A percentile compares a stretch with the other conserved stretches of the same genome.
phyloP scores from a whole-genome alignment of 768 basidiomycete species.

The Lentinula sp. region DNA sequence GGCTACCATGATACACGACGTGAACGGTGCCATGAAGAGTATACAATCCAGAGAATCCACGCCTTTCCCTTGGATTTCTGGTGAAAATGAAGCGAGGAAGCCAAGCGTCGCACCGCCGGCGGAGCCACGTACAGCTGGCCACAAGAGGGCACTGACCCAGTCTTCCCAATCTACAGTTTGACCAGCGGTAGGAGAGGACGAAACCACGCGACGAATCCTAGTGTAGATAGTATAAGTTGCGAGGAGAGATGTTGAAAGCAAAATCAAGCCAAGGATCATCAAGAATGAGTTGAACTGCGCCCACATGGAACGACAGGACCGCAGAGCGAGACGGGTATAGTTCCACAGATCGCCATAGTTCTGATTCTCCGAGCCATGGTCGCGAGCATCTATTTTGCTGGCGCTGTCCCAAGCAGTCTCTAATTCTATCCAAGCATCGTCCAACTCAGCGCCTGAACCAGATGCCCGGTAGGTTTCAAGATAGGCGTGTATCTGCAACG shows the following conservation, averaged over 20 bases:
- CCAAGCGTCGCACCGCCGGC: constrained; percentile 33
- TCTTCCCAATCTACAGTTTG: constrained; percentile 32
- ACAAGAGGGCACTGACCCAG: constrained; percentile 30
- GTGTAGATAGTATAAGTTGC: constrained; percentile 52
- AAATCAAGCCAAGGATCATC: constrained; percentile 66
- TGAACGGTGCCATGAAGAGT: constrained; percentile 42
- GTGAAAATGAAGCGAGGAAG: constrained; percentile 20
- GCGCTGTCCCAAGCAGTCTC: constrained; percentile 37
- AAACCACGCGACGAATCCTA: constrained; percentile 12
- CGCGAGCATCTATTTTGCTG: constrained; percentile 12
- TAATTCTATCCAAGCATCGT: constrained; percentile 53
- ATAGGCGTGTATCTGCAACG: constrained; percentile 70
- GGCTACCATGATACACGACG: constrained; percentile 40
- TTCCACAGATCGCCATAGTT: constrained; percentile 33
- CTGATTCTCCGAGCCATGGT: constrained; percentile 14
- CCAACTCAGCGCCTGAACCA: constrained; percentile 67
- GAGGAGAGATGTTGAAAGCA: constrained; percentile 51
- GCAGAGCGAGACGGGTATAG: constrained; percentile 58
- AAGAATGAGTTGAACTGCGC: constrained; percentile 84
- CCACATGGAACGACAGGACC: constrained; percentile 82
- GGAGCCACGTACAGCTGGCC: constrained; percentile 24
- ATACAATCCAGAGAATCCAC: constrained; percentile 44
- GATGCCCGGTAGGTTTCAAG: constrained; percentile 71
- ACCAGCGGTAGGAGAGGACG: constrained; percentile 21
- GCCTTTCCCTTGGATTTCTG: constrained; percentile 25